Conservation (phyloP, 805 yeast genomes). For the Cephaloascus fragrans region DNA sequence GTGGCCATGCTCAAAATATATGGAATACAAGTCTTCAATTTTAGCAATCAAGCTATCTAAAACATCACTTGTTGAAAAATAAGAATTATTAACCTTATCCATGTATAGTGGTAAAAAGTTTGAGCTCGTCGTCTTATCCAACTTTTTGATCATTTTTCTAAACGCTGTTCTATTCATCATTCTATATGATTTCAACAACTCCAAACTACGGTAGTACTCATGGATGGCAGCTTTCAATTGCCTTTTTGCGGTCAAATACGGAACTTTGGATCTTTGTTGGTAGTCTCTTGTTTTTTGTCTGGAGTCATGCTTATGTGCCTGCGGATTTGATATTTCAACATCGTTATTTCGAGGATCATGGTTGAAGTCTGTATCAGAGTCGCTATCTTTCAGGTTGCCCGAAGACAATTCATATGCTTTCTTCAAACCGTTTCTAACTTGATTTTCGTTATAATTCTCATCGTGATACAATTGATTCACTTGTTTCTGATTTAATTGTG, state of each 20-base stretch:
- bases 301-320: neutral
- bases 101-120: conserved; percentile 37
- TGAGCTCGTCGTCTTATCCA: conserved; percentile 61
- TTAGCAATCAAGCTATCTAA: conserved; percentile 54
- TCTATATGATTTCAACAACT: conserved; percentile 60
- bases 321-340: neutral
- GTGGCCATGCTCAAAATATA: conserved; percentile 60
- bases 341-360: neutral
- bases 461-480: conserved; percentile 1
- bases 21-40: conserved; percentile 60
- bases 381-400: conserved; percentile 5
- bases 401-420: conserved; percentile 5
- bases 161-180: conserved; percentile 79
- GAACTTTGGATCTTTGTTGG: conserved; percentile 30
- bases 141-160: conserved; percentile 82
- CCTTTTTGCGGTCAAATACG: conserved; percentile 55
- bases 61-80: conserved; percentile 53
- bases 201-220: conserved; percentile 68
- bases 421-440: neutral
- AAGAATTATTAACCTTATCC: conserved; percentile 45
- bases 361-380: neutral
- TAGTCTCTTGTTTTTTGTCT: conserved; percentile 39
- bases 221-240: conserved; percentile 59
- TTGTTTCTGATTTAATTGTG: conserved; percentile 1
- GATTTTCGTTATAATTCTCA: neutral